Percentiles rank a stretch among this genome's conserved stretches.
These are phyloP conservation scores for Talaromyces ruber DNA, from an alignment of 495 filamentous ascomycete genomes.

Conservation along the genomic window DNA sequence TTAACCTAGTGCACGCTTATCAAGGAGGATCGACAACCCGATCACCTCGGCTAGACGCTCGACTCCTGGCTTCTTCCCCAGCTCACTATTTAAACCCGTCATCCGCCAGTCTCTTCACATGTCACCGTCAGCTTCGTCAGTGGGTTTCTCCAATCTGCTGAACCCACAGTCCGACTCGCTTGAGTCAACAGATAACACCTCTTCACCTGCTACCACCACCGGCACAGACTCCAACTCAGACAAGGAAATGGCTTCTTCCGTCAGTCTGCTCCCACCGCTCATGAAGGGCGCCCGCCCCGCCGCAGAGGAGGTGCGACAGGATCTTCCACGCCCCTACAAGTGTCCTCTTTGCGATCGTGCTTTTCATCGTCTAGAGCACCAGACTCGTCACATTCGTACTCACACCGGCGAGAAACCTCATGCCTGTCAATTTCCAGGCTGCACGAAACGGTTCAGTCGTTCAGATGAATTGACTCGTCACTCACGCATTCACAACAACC, in stretches of 20 bases:
- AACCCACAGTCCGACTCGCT: slow-evolving; percentile 41
- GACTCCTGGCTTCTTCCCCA: slow-evolving; percentile 6
- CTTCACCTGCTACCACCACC: slow-evolving; percentile 7
- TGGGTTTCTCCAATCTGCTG: slow-evolving; percentile 73
- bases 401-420: slow-evolving; percentile 99
- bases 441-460: slow-evolving; percentile 94
- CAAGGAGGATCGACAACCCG: not conserved
- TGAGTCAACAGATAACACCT: slow-evolving; percentile 9
- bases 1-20: too few species aligned
- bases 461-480: slow-evolving; percentile 96
- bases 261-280: slow-evolving; percentile 56
- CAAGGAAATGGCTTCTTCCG: slow-evolving; percentile 53
- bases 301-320: slow-evolving; percentile 53
- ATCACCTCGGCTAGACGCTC: not conserved
- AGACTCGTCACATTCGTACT: slow-evolving; percentile 94
- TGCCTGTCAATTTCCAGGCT: slow-evolving; percentile 86
- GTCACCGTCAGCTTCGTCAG: slow-evolving; percentile 62
- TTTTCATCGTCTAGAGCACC: slow-evolving; percentile 96
- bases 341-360: slow-evolving; percentile 98
- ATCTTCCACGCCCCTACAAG: slow-evolving; percentile 94
- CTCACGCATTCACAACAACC: slow-evolving; percentile 98
- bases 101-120: slow-evolving; percentile 47
- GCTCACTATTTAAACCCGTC: slow-evolving; percentile 12
- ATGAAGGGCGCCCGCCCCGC: slow-evolving; percentile 58
- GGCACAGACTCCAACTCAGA: slow-evolving; percentile 24